phyloP scores from a whole-genome alignment of 176 grass and related monocot genomes.

The Elaeis guineensis region DNA sequence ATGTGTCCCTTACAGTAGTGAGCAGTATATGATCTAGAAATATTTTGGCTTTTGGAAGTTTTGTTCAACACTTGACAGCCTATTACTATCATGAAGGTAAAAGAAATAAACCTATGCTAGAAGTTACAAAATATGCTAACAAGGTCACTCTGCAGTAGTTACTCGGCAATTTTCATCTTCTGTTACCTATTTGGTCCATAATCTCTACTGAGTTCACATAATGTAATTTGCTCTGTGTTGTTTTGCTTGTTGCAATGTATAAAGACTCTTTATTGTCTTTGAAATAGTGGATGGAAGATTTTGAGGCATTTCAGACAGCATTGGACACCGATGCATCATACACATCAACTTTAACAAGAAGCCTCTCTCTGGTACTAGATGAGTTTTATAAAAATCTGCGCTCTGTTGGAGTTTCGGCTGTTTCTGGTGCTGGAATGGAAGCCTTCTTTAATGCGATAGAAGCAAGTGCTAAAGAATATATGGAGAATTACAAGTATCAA shows the following conservation, averaged over 20 bases:
- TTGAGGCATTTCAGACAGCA: slow-evolving; percentile 79
- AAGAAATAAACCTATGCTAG: no score
- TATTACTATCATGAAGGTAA: no score
- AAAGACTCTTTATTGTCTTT: slow-evolving; percentile 11
- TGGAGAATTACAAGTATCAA: slow-evolving; percentile 82
- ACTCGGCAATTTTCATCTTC: no score
- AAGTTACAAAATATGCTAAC: no score
- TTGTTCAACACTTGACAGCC: no score
- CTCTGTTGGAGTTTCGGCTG: slow-evolving; percentile 68
- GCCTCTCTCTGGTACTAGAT: slow-evolving; percentile 61
- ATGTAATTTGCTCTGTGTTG: not conserved
- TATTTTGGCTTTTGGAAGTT: no score
- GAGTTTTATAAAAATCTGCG: slow-evolving; percentile 86
- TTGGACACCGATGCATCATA: slow-evolving; percentile 70
- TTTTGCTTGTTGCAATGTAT: not conserved
- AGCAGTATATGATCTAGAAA: no score
- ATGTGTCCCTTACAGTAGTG: no score
- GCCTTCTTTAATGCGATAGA: slow-evolving; percentile 74
- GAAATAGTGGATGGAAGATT: slow-evolving; percentile 96
- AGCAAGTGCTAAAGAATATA: slow-evolving; percentile 71
- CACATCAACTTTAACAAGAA: slow-evolving; percentile 65
- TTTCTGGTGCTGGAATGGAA: slow-evolving; percentile 74
- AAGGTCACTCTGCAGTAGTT: no score
- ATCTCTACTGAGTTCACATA: no score
- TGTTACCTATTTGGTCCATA: no score